Evolutionary conservation across 1,284 basidiomycete genomes (phyloP).

Genomic region (Spongiforma sp.): DNA sequence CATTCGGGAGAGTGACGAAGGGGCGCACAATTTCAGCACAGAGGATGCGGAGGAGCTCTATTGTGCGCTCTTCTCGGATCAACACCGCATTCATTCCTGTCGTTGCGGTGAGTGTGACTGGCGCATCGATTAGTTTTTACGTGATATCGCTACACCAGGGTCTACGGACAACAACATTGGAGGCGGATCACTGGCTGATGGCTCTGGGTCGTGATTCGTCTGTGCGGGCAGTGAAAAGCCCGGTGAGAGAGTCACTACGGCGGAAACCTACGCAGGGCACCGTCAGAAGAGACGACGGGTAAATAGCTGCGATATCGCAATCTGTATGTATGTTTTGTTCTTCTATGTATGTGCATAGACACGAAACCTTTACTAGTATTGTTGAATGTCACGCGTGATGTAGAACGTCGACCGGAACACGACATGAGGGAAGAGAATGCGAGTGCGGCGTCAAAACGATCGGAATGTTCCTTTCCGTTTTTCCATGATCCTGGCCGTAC

Average conservation of each 20-base stretch:
- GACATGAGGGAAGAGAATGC: too few relatives aligned
- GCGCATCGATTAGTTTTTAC: neutral
- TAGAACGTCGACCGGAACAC: too few relatives aligned
- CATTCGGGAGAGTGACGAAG: constrained; percentile 11
- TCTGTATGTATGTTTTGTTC: too few relatives aligned
- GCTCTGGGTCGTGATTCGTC: neutral
- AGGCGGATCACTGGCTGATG: neutral
- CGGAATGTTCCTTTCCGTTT: too few relatives aligned
- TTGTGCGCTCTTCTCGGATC: constrained; percentile 5
- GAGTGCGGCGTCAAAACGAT: too few relatives aligned
- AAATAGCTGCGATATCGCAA: too few relatives aligned
- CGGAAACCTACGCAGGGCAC: neutral
- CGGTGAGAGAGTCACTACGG: neutral
- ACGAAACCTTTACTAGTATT: too few relatives aligned
- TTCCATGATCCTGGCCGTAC: too few relatives aligned
- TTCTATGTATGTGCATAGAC: too few relatives aligned
- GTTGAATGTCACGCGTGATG: too few relatives aligned
- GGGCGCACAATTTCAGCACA: constrained; percentile 3
- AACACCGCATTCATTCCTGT: constrained; percentile 11
- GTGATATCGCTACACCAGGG: neutral
- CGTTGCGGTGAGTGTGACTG: neutral
- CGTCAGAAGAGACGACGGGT: neutral
- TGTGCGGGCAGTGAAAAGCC: neutral
- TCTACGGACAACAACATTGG: neutral
- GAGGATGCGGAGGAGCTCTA: constrained; percentile 12